These are phyloP conservation scores for Colletotrichum higginsianum DNA, from an alignment of 2,329 filamentous ascomycete species.

Conservation along the genomic window DNA sequence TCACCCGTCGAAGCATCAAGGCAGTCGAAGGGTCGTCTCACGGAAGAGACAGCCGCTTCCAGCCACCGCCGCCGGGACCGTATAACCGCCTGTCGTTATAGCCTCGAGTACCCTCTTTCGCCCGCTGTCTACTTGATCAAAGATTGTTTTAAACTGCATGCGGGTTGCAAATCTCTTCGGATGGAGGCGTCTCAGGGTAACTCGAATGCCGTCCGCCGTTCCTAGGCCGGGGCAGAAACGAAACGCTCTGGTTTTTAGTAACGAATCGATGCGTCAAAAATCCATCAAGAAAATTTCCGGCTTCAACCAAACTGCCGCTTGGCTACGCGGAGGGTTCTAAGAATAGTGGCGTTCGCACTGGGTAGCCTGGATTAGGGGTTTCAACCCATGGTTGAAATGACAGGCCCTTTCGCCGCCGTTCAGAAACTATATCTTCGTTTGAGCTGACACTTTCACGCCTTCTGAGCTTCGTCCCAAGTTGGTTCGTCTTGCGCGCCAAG, in stretches of 20 bases:
- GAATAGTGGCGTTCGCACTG: slow-evolving; percentile 20
- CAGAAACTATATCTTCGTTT: slow-evolving; percentile 23
- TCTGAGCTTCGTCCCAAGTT: slow-evolving; percentile 28
- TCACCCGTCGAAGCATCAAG: not conserved
- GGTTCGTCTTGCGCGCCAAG: not conserved
- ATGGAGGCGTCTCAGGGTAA: slow-evolving; percentile 2
- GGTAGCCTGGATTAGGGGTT: slow-evolving; percentile 1
- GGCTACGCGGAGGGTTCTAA: slow-evolving; percentile 4
- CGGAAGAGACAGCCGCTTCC: slow-evolving; percentile 13
- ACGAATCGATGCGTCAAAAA: not conserved
- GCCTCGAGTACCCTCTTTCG: slow-evolving; percentile 14
- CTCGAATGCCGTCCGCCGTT: slow-evolving; percentile 10
- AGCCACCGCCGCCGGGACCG: slow-evolving; percentile 6
- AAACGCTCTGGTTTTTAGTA: slow-evolving; percentile 23
- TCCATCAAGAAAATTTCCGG: not conserved
- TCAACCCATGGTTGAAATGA: slow-evolving; percentile 22
- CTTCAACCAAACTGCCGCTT: not conserved
- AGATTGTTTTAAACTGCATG: slow-evolving; percentile 16
- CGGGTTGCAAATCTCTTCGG: not conserved
- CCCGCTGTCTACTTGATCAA: slow-evolving; percentile 11
- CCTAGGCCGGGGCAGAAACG: slow-evolving; percentile 19
- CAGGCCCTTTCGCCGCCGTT: not conserved
- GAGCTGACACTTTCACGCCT: slow-evolving; percentile 16
- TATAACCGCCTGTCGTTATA: slow-evolving; percentile 27
- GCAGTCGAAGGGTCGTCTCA: not conserved